These are phyloP conservation scores for Hypoxylon sp. DNA, from an alignment of 2,329 filamentous ascomycete genomes.

Conservation along the genomic window DNA sequence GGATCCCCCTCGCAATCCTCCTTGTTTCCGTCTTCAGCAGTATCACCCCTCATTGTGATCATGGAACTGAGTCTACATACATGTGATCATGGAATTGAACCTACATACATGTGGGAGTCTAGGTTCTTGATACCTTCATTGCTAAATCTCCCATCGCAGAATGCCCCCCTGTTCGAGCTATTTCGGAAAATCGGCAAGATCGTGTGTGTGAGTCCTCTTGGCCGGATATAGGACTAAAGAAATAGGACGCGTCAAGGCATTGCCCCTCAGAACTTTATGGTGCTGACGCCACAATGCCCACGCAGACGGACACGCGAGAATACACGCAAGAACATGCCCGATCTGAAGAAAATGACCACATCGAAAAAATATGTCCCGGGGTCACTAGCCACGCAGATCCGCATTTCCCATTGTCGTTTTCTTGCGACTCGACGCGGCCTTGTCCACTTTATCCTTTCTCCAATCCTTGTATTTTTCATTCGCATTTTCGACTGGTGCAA, in stretches of 20 bases:
- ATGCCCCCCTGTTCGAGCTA: background rate
- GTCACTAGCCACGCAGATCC: constrained; percentile 36
- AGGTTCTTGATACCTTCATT: background rate
- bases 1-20: constrained; percentile 34
- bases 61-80: background rate
- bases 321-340: constrained; percentile 25
- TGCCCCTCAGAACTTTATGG: constrained; percentile 27
- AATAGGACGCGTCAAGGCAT: constrained; percentile 39
- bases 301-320: constrained; percentile 27
- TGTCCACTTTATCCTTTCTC: constrained; percentile 14
- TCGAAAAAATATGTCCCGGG: constrained; percentile 20
- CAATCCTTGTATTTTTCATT: constrained; percentile 6
- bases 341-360: constrained; percentile 21
- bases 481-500: constrained; percentile 1
- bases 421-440: constrained; percentile 28
- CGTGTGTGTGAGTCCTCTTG: background rate
- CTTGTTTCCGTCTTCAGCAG: constrained; percentile 31
- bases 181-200: constrained; percentile 21
- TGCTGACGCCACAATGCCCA: constrained; percentile 39
- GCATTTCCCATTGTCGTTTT: constrained; percentile 30
- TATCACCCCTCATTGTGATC: constrained; percentile 6
- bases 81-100: constrained; percentile 4
- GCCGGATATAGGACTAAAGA: constrained; percentile 6
- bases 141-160: constrained; percentile 1
- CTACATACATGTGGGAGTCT: background rate